Percentiles rank a stretch among this genome's conserved stretches.
These are phyloP conservation scores for Prunus mongolica DNA, from an alignment of 306 rosid genomes.

Conservation along the genomic window DNA sequence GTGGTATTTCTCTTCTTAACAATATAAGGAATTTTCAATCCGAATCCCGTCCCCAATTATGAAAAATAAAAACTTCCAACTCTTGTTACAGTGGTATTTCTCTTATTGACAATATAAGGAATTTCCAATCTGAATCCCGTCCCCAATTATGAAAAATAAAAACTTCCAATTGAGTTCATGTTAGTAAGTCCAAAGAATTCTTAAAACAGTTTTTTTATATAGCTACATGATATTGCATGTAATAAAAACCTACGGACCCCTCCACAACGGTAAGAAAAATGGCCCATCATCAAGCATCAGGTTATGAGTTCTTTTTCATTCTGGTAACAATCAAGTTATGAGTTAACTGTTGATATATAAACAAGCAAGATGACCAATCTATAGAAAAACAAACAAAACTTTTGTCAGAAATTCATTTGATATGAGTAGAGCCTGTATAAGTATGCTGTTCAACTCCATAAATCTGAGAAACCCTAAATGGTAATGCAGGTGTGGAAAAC, in stretches of 20 bases:
- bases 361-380: not conserved
- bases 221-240: not conserved
- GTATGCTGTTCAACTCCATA: not conserved
- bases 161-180: not conserved
- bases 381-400: not conserved
- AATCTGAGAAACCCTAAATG: slow-evolving; percentile 3
- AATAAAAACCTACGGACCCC: not conserved
- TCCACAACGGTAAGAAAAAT: no score
- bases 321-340: no score
- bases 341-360: not conserved
- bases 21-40: no score
- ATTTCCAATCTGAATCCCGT: no score
- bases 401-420: not conserved
- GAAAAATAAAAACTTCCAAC: not conserved
- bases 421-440: not conserved
- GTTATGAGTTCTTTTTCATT: no score
- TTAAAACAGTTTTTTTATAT: not conserved
- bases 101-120: no score
- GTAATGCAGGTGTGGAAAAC: not conserved
- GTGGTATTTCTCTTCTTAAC: no score
- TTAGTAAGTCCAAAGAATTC: not conserved
- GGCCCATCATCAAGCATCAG: no score
- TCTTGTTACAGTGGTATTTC: no score
- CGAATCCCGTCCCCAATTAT: no score
- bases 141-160: no score